Evolutionary conservation across 768 basidiomycete genomes (phyloP).

Genomic region (Lactarius sanguifluus): DNA sequence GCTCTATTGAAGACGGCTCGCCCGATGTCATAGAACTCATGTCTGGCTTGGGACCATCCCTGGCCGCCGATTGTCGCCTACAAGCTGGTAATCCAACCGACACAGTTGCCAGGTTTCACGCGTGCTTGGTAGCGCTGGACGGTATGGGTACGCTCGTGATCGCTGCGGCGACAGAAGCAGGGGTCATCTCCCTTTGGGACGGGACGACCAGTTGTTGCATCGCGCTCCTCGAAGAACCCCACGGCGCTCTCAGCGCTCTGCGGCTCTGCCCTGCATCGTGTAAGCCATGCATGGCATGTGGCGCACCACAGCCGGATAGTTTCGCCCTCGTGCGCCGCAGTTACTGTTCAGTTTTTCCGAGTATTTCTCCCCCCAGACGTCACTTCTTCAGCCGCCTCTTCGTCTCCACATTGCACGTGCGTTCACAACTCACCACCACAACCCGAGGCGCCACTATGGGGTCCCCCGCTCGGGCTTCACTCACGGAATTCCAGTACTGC

Average conservation of each 20-base stretch:
- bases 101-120: constrained; percentile 51
- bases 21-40: constrained; percentile 60
- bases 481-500: constrained; percentile 65
- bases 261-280: constrained; percentile 54
- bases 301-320: constrained; percentile 63
- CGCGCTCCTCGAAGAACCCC: constrained; percentile 56
- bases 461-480: constrained; percentile 48
- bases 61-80: constrained; percentile 50
- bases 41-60: constrained; percentile 38
- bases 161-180: constrained; percentile 62
- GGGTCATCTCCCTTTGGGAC: constrained; percentile 77
- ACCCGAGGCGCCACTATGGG: constrained; percentile 43
- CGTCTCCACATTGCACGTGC: constrained; percentile 68
- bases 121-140: constrained; percentile 51
- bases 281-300: constrained; percentile 68
- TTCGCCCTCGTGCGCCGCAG: constrained; percentile 60
- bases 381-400: background rate
- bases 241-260: constrained; percentile 59
- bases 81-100: constrained; percentile 61
- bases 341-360: constrained; percentile 64
- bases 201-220: constrained; percentile 62
- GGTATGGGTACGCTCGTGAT: constrained; percentile 54
- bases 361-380: constrained; percentile 51
- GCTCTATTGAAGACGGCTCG: constrained; percentile 63
- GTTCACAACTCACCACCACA: constrained; percentile 47